phyloP scores from a whole-genome alignment of 2,329 filamentous ascomycete species.

The Metarhizium rileyi region DNA sequence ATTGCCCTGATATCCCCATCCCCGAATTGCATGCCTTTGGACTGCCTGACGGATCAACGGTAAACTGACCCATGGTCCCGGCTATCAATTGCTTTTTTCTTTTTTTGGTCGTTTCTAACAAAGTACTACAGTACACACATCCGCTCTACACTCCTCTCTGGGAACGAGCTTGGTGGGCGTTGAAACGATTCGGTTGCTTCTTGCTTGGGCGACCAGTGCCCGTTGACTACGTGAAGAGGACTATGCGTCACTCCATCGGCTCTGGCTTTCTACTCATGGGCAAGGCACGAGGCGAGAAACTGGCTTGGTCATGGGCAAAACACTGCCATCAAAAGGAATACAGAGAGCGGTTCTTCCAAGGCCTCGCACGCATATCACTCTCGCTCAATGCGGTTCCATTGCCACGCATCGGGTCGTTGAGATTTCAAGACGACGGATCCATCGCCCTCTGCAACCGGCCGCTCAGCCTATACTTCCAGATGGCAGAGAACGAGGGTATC shows the following conservation, averaged over 20 bases:
- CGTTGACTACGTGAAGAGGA: neutral
- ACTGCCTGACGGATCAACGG: slow-evolving; percentile 12
- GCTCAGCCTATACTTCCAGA: slow-evolving; percentile 19
- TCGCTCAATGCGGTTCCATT: slow-evolving; percentile 15
- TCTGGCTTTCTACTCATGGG: slow-evolving; percentile 1
- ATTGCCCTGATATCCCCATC: neutral
- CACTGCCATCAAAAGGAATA: slow-evolving; percentile 10
- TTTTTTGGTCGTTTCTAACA: neutral
- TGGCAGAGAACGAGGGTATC: slow-evolving; percentile 24
- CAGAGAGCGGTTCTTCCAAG: slow-evolving; percentile 14
- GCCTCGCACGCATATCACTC: slow-evolving; percentile 16
- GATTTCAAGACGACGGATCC: slow-evolving; percentile 17
- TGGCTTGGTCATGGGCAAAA: neutral
- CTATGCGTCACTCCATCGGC: neutral
- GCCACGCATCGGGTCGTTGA: slow-evolving; percentile 23
- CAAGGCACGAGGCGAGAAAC: slow-evolving; percentile 4
- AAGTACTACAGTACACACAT: neutral
- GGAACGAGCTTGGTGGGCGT: neutral
- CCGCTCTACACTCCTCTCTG: neutral
- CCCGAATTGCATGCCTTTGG: slow-evolving; percentile 12
- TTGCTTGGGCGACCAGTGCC: neutral
- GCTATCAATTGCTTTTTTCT: neutral
- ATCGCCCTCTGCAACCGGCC: slow-evolving; percentile 24
- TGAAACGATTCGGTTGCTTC: neutral
- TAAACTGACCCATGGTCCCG: neutral